A percentile compares a stretch with the other conserved stretches of the same genome.
These are phyloP conservation scores for Emmonsia crescens DNA, from an alignment of 2,329 filamentous ascomycete species.

Conservation along the genomic window DNA sequence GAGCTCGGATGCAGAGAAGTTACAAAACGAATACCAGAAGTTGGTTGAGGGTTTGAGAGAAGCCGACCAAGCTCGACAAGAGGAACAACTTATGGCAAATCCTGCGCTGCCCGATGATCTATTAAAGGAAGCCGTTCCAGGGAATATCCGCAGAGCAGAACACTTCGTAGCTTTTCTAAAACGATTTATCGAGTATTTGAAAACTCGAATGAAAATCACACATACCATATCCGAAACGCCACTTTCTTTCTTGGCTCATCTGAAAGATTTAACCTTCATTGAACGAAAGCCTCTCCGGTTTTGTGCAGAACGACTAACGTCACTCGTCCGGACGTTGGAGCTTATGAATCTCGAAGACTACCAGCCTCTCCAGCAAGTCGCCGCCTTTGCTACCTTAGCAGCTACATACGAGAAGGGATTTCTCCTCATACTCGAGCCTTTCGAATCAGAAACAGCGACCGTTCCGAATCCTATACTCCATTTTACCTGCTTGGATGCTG, in stretches of 20 bases:
- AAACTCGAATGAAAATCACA: slow-evolving; percentile 95
- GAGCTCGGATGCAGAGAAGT: slow-evolving; percentile 83
- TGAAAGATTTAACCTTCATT: slow-evolving; percentile 94
- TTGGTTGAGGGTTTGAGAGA: slow-evolving; percentile 83
- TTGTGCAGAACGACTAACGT: slow-evolving; percentile 88
- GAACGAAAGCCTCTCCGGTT: slow-evolving; percentile 89
- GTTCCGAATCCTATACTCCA: slow-evolving; percentile 96
- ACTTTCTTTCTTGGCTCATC: slow-evolving; percentile 79
- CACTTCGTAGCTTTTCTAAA: slow-evolving; percentile 94
- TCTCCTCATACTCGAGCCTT: slow-evolving; percentile 90
- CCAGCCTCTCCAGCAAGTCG: slow-evolving; percentile 91
- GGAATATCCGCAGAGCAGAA: slow-evolving; percentile 89
- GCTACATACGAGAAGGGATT: slow-evolving; percentile 97
- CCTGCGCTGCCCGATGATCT: slow-evolving; percentile 88
- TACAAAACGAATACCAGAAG: slow-evolving; percentile 92
- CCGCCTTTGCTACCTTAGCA: slow-evolving; percentile 90
- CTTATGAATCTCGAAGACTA: slow-evolving; percentile 98
- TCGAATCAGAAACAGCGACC: slow-evolving; percentile 87
- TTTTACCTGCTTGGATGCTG: slow-evolving; percentile 91
- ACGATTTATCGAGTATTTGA: slow-evolving; percentile 94
- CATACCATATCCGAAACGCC: slow-evolving; percentile 97
- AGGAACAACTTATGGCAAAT: slow-evolving; percentile 96
- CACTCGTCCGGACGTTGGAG: slow-evolving; percentile 85
- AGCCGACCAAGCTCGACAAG: slow-evolving; percentile 77
- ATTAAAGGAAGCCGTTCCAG: slow-evolving; percentile 88